Base-by-base conservation (phyloP, 805 yeast genomes). In the Ogataea pignaliae region DNA sequence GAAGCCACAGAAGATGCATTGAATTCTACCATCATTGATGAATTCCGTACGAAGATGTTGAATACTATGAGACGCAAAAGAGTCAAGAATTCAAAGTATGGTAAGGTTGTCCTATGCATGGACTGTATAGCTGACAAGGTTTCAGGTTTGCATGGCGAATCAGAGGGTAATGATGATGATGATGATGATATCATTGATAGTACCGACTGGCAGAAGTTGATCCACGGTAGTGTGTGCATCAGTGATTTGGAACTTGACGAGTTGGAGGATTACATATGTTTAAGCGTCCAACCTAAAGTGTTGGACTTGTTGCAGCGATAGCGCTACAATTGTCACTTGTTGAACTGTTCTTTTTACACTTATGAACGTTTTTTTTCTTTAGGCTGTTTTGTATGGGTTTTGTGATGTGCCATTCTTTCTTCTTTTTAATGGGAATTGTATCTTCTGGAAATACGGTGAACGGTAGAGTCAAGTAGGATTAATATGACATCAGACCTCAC, bases 101-200 rank as follows among this genome's bases (percentile, higher is more conserved):
- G 66, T 16, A 58, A 53, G 35, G 36, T 50, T 18, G 49, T 57
- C 3, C 34, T 60, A 6, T 63, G 68, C 42, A 34, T 59, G 17
- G 43, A 36, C 1, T 61, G 66, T 44, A 48, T 62, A 14, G 34
- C 37, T 4, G 21, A 42, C 5, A 56, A 54, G 16, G 14, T 52
- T 34, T 3, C 30, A 7, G 13, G 39, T 5, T 29, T 45, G 41
- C 21, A 14, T 12, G 33, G 14, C 3, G 33, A 21, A 5, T 21
- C 26, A 21, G 26, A 21, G 26, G 7, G 26, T 7, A n/a, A n/a
- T n/a, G n/a, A 36, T 9, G 31, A n/a, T 35, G 31, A 34, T 9
- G n/a, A 14, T 35, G 31, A n/a, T 35, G 31, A 34, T 9, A 35
- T 21, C n/a, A 14, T 8, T 29, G 26, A 29, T 3, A 32, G 36